Percentiles rank a stretch among this genome's conserved stretches.
phyloP scores from a whole-genome alignment of 2,329 filamentous ascomycete species.

The Tolypocladium album region DNA sequence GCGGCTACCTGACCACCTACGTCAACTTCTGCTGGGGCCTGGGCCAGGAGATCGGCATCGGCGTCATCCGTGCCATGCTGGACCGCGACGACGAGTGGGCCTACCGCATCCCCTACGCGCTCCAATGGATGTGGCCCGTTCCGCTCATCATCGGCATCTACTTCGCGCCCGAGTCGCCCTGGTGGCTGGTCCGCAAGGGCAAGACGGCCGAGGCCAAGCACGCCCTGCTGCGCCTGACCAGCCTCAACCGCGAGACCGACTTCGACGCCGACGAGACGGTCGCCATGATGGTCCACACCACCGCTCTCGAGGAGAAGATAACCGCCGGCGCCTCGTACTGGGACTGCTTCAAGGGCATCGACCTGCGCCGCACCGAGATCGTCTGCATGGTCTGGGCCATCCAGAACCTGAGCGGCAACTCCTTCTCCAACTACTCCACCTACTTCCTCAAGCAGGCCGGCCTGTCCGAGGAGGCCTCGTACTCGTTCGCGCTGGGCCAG shows the following conservation, averaged over 20 bases:
- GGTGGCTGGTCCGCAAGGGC: conserved; percentile 65
- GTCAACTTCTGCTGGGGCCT: conserved; percentile 71
- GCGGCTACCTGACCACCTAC: conserved; percentile 63
- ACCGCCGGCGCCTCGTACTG: conserved; percentile 63
- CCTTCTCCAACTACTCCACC: conserved; percentile 55
- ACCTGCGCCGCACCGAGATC: conserved; percentile 66
- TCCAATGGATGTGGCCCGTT: conserved; percentile 72
- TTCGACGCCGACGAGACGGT: conserved; percentile 78
- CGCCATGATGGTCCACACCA: conserved; percentile 88
- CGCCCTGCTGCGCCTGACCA: conserved; percentile 55
- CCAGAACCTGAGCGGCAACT: conserved; percentile 52
- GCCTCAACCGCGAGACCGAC: conserved; percentile 49
- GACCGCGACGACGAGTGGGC: conserved; percentile 56
- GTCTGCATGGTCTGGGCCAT: conserved; percentile 55
- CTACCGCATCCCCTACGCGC: conserved; percentile 58
- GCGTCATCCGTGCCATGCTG: conserved; percentile 61
- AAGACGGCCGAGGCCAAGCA: conserved; percentile 55
- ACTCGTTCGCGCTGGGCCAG: conserved; percentile 52
- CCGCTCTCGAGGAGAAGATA: conserved; percentile 65
- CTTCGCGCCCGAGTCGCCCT: conserved; percentile 60
- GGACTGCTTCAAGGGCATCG: conserved; percentile 75
- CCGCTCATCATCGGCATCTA: conserved; percentile 55
- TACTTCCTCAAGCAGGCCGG: conserved; percentile 53
- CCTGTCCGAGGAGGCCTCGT: conserved; percentile 38
- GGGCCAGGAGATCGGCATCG: conserved; percentile 63